Conservation (phyloP, 2,329 filamentous ascomycete species). For the Phoma herbarum region DNA sequence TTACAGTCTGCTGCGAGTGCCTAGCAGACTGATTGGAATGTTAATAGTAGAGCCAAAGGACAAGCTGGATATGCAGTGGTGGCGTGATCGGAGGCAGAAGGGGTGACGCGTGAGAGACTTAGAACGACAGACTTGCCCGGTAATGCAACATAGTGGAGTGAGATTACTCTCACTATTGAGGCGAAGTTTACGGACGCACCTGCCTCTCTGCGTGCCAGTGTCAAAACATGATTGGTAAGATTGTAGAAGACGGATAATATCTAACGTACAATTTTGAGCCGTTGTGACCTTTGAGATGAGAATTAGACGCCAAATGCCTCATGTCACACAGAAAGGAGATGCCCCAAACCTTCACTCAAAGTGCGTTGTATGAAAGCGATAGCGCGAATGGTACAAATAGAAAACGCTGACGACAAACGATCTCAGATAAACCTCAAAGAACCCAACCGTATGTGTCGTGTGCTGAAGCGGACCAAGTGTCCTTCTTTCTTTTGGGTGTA, state of each 20-base stretch:
- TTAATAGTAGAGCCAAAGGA: background rate
- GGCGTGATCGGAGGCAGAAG: background rate
- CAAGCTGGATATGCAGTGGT: background rate
- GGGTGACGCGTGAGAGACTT: too few relatives aligned
- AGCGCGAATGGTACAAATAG: slow-evolving; percentile 15
- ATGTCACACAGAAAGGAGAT: background rate
- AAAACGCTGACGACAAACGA: background rate
- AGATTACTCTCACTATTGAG: background rate
- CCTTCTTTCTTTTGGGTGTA: background rate
- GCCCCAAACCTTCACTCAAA: background rate
- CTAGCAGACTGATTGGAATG: background rate
- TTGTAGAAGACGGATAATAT: background rate
- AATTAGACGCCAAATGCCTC: too few relatives aligned
- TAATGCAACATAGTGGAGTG: background rate
- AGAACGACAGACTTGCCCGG: too few relatives aligned
- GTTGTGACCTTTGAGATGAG: background rate
- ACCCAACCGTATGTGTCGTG: background rate
- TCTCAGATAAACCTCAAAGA: too few relatives aligned
- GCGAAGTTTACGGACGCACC: too few relatives aligned
- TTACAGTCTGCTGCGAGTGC: background rate
- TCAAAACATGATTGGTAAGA: background rate
- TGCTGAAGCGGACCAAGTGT: background rate
- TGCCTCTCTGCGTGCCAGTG: background rate
- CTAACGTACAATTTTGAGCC: slow-evolving; percentile 5
- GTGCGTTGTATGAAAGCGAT: slow-evolving; percentile 1